Evolutionary conservation across 2,329 filamentous ascomycete genomes (phyloP).

Genomic region (Colletotrichum cordylinicola): DNA sequence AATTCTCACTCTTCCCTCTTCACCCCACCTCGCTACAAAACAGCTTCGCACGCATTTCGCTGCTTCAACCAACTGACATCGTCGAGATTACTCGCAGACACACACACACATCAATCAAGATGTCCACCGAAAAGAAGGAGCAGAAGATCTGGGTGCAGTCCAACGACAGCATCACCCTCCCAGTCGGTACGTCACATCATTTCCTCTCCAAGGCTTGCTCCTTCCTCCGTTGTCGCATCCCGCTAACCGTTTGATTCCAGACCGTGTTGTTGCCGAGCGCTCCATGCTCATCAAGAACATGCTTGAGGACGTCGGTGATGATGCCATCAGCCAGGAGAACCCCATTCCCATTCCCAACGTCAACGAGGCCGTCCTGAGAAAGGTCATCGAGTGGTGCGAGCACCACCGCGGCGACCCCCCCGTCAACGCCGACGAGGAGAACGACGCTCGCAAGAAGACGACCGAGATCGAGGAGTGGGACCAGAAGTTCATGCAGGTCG

Average conservation of each 20-base stretch:
- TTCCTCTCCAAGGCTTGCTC: not conserved
- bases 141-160: constrained; percentile 55
- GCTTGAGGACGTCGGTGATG: constrained; percentile 87
- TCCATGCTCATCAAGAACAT: constrained; percentile 98
- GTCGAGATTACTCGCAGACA: not conserved
- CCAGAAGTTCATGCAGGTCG: constrained; percentile 99
- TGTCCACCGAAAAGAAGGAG: constrained; percentile 38
- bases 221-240: not conserved
- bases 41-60: not conserved
- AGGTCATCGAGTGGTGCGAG: constrained; percentile 98
- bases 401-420: constrained; percentile 88
- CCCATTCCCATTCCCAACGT: constrained; percentile 92
- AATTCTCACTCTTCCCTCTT: not conserved
- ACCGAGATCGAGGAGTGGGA: constrained; percentile 99
- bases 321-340: constrained; percentile 58
- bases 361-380: constrained; percentile 90
- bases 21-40: not conserved
- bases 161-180: constrained; percentile 55
- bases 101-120: constrained; percentile 27
- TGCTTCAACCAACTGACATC: not conserved
- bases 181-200: constrained; percentile 38
- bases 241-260: constrained; percentile 45
- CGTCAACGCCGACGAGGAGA: constrained; percentile 84
- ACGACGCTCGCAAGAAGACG: constrained; percentile 95
- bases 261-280: constrained; percentile 85